Evolutionary conservation across 1,139 yeast species (phyloP), one percentile per base, ranked within the genome.

Genomic region (Kazachstania sp.): DNA sequence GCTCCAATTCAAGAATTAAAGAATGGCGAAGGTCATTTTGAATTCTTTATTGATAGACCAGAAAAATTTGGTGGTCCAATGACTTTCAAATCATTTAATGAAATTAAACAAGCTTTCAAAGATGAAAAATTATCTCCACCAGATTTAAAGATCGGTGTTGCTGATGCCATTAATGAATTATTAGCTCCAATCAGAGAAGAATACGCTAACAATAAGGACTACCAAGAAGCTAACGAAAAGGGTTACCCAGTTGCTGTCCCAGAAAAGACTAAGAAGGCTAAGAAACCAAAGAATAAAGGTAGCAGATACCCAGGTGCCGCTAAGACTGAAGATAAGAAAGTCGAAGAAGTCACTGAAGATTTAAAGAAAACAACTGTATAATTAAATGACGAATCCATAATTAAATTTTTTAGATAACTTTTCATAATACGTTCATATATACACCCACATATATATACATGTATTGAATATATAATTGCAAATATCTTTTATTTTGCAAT

Each of bases 21-120:
- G 65, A 57, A 72, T 31, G 78, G 78, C 47, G 73, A 71, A 6
- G 78, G 75, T 13, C 67, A 68, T 51, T 86, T 78, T 64, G 70
- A 72, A 45, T 86, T 92, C 71, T 72, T 69, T 65, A 81, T 94
- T 57, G 81, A 84, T 61, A 84, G 98, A 70, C 97, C 97, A 41
- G 98, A 92, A 64, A 83, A 92, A 71, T 94, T 86, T 67, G 98
- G 99, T 57, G 99, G 98, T 45, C 83, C 95, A 56, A 73, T 92
- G 50, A 73, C 82, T 43, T 94, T 79, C 75, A 65, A 66, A 43
- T 74, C 86, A 23, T 72, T 86, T 56, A 88, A 78, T n/a, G 74
- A 78, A 34, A 72, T 92, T 60, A 83, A 83, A 66, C 70, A 71
- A 37, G 96, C 84, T 58, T 94, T 76, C 68, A 81, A 76, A 43